A percentile compares a stretch with the other conserved stretches of the same genome.
Evolutionary conservation across 306 rosid genomes (phyloP).

Genomic region (Chamaecrista fasciculata): DNA sequence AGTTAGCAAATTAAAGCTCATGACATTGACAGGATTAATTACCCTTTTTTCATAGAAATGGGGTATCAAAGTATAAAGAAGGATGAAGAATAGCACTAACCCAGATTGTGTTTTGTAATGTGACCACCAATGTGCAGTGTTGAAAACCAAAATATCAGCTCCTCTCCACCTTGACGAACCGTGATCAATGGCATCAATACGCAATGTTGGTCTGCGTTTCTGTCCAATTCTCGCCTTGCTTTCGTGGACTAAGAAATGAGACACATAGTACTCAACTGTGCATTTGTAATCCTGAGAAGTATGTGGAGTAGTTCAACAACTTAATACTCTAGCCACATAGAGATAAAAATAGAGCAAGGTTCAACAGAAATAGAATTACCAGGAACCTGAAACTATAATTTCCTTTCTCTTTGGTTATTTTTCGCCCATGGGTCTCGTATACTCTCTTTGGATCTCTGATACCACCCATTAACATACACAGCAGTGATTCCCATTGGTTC

Average conservation of each 20-base stretch:
- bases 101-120: slow-evolving; percentile 92
- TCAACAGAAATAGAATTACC: slow-evolving; percentile 57
- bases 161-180: slow-evolving; percentile 91
- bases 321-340: slow-evolving; percentile 6
- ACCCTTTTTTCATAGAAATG: too few relatives aligned
- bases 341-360: slow-evolving; percentile 23
- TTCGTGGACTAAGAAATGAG: slow-evolving; percentile 85
- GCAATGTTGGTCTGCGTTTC: slow-evolving; percentile 62
- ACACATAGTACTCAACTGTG: slow-evolving; percentile 78
- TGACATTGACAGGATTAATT: too few relatives aligned
- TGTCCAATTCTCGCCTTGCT: slow-evolving; percentile 78
- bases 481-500: slow-evolving; percentile 96
- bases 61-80: too few relatives aligned
- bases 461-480: slow-evolving; percentile 76
- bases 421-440: slow-evolving; percentile 72
- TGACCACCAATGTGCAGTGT: slow-evolving; percentile 98
- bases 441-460: slow-evolving; percentile 74
- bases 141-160: slow-evolving; percentile 85
- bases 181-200: slow-evolving; percentile 77
- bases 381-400: slow-evolving; percentile 79
- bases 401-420: slow-evolving; percentile 79
- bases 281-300: slow-evolving; percentile 74
- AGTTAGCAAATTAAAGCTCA: background rate
- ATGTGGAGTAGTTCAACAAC: slow-evolving; percentile 9
- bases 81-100: slow-evolving; percentile 45